Evolutionary conservation across 306 rosid species (phyloP).

Genomic region (Castanospermum australe): DNA sequence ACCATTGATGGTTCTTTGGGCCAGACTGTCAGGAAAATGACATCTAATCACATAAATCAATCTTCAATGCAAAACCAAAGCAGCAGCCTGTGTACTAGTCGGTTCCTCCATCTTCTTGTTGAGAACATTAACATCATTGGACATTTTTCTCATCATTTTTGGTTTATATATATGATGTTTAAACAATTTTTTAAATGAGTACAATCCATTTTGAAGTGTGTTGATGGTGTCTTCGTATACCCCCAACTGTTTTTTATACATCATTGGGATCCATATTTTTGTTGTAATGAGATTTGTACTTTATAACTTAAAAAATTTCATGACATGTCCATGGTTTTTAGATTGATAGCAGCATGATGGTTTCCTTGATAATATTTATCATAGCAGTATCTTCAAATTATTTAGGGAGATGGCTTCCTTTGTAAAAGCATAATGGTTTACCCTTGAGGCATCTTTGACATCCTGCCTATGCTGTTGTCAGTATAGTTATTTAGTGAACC

Average conservation of each 20-base stretch:
- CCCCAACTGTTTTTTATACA: not conserved
- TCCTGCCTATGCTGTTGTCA: slow-evolving; percentile 16
- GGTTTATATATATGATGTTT: not conserved
- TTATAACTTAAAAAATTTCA: not conserved
- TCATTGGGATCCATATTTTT: not conserved
- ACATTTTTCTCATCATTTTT: not conserved
- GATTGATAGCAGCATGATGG: slow-evolving; percentile 3
- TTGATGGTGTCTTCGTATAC: not conserved
- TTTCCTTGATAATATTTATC: slow-evolving; percentile 10
- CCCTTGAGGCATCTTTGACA: not conserved
- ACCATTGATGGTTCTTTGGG: not conserved
- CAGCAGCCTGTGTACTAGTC: not conserved
- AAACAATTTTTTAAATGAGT: not conserved
- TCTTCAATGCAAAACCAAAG: not conserved
- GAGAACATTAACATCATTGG: not conserved
- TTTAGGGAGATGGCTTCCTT: not conserved
- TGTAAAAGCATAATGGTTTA: slow-evolving; percentile 12
- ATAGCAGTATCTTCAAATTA: not conserved
- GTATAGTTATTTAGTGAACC: not conserved
- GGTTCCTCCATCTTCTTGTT: not conserved
- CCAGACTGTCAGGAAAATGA: not conserved
- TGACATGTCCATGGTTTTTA: not conserved
- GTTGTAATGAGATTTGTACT: not conserved
- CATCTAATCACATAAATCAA: not conserved
- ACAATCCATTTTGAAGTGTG: not conserved